Percentiles rank a stretch among this genome's conserved stretches.
These are phyloP conservation scores for Claviceps spartinae DNA, from an alignment of 2,329 filamentous ascomycete genomes.

Conservation along the genomic window DNA sequence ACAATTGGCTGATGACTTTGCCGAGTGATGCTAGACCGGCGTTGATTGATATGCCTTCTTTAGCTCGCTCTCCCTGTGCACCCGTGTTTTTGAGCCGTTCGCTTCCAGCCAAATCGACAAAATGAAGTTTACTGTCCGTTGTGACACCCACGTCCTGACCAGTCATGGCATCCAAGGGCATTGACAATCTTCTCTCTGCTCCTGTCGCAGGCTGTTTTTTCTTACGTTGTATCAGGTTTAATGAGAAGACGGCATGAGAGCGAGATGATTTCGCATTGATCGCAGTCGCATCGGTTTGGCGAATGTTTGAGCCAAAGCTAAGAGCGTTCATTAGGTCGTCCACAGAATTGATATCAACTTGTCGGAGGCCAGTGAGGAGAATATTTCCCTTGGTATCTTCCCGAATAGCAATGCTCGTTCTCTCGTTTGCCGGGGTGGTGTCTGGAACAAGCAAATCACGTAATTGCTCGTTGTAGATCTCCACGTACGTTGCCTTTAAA, in stretches of 20 bases:
- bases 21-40: slow-evolving; percentile 86
- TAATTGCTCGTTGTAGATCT: slow-evolving; percentile 96
- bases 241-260: slow-evolving; percentile 91
- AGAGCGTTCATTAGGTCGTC: slow-evolving; percentile 83
- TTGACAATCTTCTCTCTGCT: slow-evolving; percentile 73
- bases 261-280: slow-evolving; percentile 97
- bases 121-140: slow-evolving; percentile 95
- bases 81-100: slow-evolving; percentile 95
- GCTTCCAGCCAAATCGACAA: slow-evolving; percentile 93
- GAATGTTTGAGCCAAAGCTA: slow-evolving; percentile 84
- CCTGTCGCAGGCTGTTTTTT: slow-evolving; percentile 39
- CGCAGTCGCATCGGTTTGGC: slow-evolving; percentile 91
- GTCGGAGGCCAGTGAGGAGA: slow-evolving; percentile 75
- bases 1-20: slow-evolving; percentile 96
- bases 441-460: slow-evolving; percentile 81
- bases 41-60: slow-evolving; percentile 96
- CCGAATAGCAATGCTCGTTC: slow-evolving; percentile 73
- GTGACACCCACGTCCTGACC: slow-evolving; percentile 56
- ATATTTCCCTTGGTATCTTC: slow-evolving; percentile 94
- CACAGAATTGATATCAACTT: slow-evolving; percentile 78
- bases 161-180: slow-evolving; percentile 69
- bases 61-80: slow-evolving; percentile 84
- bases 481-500: slow-evolving; percentile 83
- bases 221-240: slow-evolving; percentile 85
- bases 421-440: slow-evolving; percentile 51